These are phyloP conservation scores for Clathrus columnatus DNA, from an alignment of 768 basidiomycete species.

Conservation along the genomic window DNA sequence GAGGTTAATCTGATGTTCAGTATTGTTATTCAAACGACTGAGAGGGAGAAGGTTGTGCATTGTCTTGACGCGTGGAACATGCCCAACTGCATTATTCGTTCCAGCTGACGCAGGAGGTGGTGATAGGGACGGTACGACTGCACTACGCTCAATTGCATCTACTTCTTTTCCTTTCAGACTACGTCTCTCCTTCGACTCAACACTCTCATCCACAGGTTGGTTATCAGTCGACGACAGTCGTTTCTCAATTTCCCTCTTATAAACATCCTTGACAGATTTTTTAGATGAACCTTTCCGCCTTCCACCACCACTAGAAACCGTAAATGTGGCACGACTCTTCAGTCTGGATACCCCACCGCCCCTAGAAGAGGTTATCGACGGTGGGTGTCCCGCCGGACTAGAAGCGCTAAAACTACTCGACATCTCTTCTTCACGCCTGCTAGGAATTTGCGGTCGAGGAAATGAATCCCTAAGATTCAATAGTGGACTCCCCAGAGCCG, in stretches of 20 bases:
- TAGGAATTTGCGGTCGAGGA: not conserved
- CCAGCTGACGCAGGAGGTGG: not conserved
- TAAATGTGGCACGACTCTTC: not conserved
- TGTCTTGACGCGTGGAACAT: not conserved
- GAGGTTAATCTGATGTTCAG: not conserved
- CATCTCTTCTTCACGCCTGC: not conserved
- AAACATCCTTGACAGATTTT: not conserved
- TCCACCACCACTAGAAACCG: not conserved
- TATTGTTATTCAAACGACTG: not conserved
- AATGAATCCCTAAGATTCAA: not conserved
- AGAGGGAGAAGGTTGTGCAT: not conserved
- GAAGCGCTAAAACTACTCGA: slow-evolving; percentile 6
- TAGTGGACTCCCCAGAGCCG: not conserved
- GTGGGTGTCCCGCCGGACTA: not conserved
- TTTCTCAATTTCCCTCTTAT: not conserved
- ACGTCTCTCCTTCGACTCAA: too few relatives aligned
- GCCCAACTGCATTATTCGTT: not conserved
- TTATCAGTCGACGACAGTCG: not conserved
- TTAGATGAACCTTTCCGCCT: not conserved
- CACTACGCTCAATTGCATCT: not conserved
- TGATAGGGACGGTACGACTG: not conserved
- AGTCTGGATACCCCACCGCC: not conserved
- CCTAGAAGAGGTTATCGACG: not conserved
- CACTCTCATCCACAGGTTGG: not conserved
- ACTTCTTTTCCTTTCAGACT: not conserved